phyloP scores from a whole-genome alignment of 345 rosid genomes.

The Ricinus communis region DNA sequence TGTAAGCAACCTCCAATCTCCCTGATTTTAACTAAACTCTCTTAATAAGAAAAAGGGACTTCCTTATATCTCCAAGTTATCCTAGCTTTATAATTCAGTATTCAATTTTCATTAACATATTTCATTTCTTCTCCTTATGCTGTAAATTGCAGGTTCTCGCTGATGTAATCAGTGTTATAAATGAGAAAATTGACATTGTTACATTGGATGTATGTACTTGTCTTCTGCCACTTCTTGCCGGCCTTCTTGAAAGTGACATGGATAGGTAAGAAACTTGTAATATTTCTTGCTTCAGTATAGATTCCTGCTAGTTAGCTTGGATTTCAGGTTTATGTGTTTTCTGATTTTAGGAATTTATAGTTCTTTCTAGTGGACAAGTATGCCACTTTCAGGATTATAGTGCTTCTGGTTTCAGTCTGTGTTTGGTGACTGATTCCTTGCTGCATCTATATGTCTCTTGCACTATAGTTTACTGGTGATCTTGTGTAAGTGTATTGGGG shows the following conservation, averaged over 20 bases:
- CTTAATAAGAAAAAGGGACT: too few species aligned
- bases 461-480: background rate
- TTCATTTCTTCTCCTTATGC: slow-evolving; percentile 6
- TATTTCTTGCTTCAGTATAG: background rate
- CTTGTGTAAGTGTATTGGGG: background rate
- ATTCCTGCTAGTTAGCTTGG: background rate
- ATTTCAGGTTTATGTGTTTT: background rate
- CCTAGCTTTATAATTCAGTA: background rate
- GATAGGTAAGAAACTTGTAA: slow-evolving; percentile 60
- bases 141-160: slow-evolving; percentile 65
- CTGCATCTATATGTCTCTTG: background rate
- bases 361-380: background rate
- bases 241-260: slow-evolving; percentile 77
- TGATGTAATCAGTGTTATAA: slow-evolving; percentile 67
- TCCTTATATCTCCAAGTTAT: background rate
- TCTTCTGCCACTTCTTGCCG: slow-evolving; percentile 78
- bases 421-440: background rate
- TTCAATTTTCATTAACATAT: background rate
- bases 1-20: slow-evolving; percentile 45
- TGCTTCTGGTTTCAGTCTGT: background rate
- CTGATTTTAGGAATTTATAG: background rate
- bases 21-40: background rate
- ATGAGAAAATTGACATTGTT: slow-evolving; percentile 68
- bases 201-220: slow-evolving; percentile 77
- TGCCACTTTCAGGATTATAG: background rate